Base-by-base conservation (phyloP, 208 protist genomes). In the Herpetomonas muscarum region DNA sequence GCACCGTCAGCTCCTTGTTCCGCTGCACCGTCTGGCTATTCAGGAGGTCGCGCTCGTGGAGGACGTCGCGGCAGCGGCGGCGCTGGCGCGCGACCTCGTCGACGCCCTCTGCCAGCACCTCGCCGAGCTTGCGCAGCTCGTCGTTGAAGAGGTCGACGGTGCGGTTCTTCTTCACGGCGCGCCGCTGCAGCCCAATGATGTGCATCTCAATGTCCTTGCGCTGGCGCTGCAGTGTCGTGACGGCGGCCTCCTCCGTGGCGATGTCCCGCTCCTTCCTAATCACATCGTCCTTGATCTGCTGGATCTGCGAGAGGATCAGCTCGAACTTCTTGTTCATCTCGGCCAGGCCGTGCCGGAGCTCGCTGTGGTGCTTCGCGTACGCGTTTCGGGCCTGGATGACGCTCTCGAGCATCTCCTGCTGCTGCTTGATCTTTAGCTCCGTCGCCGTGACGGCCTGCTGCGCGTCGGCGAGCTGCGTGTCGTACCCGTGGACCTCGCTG, bases 301-400 rank as follows among this genome's bases (percentile, higher is more conserved):
- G 70, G 39, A 97, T 96, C 64, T 97, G 93, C 47, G 96, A 82
- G 48, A 96, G 85, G 74, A 98, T 87, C 21, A 98, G 81, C 44
- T 96, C 75, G 50, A 99, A 98, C 51, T 97, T 89, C 10, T 90
- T 62, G 47, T 93, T 84, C 74, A 98, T 92, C 63, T 98, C 96
- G 10, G 70, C 65, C 19, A 98, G 95, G 61, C 98, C 94, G 21
- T 92, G 79, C 37, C 97, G 90, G 10, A 97, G 72, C 63, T 98
- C 92, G 47, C 94, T 82, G 41, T 98, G 80, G 68, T 98, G 95
- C 66, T 98, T 97, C 29, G 83, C 96, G 70, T 98, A 98, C 2
- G 96, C 64, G 70, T 99, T 99, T 28, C 98, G 78, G 61, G 99
- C 98, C 21, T 74, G 64, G 22, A 98, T 62, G 30, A 99, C 90